Conservation (phyloP, 2,329 filamentous ascomycete species). For the Monosporascus ibericus region DNA sequence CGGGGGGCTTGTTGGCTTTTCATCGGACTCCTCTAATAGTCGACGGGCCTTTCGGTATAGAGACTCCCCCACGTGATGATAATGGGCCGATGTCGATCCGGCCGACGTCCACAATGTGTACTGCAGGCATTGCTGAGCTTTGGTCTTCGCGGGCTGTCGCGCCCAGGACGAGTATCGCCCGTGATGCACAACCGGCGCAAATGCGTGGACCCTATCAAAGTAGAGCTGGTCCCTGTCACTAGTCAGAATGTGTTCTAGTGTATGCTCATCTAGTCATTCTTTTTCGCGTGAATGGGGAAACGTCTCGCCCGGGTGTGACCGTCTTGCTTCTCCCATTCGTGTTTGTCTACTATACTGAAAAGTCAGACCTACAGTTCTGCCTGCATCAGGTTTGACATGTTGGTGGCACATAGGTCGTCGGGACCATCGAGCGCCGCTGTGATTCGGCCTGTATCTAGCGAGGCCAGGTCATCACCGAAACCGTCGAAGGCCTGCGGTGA, state of each 20-base stretch:
- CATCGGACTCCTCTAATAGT: constrained; percentile 11
- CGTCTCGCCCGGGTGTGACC: background rate
- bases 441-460: constrained; percentile 4
- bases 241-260: background rate
- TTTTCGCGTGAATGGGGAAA: background rate
- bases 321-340: too few species aligned
- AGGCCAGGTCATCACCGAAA: constrained; percentile 7
- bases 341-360: background rate
- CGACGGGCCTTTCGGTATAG: constrained; percentile 11
- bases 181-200: constrained; percentile 12
- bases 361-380: constrained; percentile 11
- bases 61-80: constrained; percentile 12
- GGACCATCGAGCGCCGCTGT: constrained; percentile 9
- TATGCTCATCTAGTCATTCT: background rate
- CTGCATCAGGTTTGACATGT: constrained; percentile 14
- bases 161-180: constrained; percentile 14
- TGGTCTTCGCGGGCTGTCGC: constrained; percentile 10
- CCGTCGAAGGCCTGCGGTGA: constrained; percentile 12
- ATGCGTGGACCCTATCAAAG: constrained; percentile 13
- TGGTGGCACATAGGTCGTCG: constrained; percentile 11
- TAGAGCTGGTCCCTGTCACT: constrained; percentile 13
- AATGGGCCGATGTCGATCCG: constrained; percentile 13
- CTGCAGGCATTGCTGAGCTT: constrained; percentile 10
- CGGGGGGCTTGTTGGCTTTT: constrained; percentile 4
- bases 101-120: constrained; percentile 15